Base-by-base conservation (phyloP, 1,284 basidiomycete genomes). In the Pseudozyma tsukubaensis region DNA sequence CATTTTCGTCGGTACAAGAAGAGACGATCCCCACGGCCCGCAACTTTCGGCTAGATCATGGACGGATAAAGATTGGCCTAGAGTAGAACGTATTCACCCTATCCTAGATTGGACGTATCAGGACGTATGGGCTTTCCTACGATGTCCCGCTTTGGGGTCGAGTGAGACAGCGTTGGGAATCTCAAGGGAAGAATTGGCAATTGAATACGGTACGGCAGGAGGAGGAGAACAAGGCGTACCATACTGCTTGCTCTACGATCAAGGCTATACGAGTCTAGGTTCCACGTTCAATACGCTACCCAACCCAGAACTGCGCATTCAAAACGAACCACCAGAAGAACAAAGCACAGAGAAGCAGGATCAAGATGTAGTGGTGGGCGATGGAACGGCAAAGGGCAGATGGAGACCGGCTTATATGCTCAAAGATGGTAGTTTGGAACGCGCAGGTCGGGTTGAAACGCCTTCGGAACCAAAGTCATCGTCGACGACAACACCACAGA, bases 241-340 rank as follows among this genome's bases (percentile, higher is more conserved):
- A 3, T 99, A 96, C 85, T 99, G 96, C 83, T 82, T 84, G 32
- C 85, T 99, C 44, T 99, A 99, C 81, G 94, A 99, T 81, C 88
- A 92, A 85, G 97, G 97, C 0, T 99, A 97, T 85, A 99, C 97
- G 0, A 97, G 94, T 3, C 89, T 99, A 14, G 96, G 97, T 21
- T 97, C 94, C 16, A 95, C 92, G 1, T 93, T 90, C 86, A 97
- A 98, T 86, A 98, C 97, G 0, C 91, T 91, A 78, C 94, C 90
- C 0, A 99, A 99, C 80, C 96, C 96, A 0, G 89, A 92, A 0
- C 88, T 97, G 7, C 87, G 88, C 24, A 42, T 73, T 12, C n/a
- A 43, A 11, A 50, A 67, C 43, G 70, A 72, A 14, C 56, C 45
- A 42, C 43, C 55, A 24, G 19, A 50, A 55, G 39, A 34, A 34